Evolutionary conservation across 257 asterid genomes (phyloP).

Genomic region (Paraleonurus japonicus): DNA sequence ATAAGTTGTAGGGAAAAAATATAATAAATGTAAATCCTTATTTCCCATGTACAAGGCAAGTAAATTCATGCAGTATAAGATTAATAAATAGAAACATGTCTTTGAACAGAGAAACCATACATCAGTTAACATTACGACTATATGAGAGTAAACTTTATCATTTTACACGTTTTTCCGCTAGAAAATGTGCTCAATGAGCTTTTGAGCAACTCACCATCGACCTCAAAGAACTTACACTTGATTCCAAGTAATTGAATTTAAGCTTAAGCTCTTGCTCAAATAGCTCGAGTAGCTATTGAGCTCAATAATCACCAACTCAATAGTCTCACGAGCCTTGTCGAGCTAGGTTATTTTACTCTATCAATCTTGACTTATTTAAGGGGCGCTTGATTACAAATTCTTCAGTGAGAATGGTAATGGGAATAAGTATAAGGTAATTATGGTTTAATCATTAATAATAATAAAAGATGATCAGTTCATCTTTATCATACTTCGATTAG

Average conservation of each 20-base stretch:
- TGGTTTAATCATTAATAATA: too few relatives aligned
- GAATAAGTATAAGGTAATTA: too few relatives aligned
- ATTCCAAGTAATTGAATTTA: background rate
- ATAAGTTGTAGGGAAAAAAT: background rate
- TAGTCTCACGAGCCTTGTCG: background rate
- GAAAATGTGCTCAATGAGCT: background rate
- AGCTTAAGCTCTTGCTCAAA: background rate
- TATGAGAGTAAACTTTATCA: background rate
- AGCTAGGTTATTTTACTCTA: background rate
- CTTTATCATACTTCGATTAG: too few relatives aligned
- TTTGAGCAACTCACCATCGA: background rate
- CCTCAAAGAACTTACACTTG: background rate
- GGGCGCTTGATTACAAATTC: too few relatives aligned
- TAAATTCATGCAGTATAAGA: background rate
- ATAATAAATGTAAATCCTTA: background rate
- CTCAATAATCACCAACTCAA: background rate
- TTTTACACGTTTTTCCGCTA: background rate
- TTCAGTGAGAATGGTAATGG: too few relatives aligned
- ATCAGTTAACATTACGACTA: background rate
- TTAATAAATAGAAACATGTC: background rate
- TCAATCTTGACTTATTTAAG: background rate
- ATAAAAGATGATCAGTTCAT: too few relatives aligned
- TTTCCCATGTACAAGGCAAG: background rate
- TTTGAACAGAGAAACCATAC: background rate
- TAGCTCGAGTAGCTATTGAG: background rate